Conservation (phyloP, 2,329 filamentous ascomycete genomes). For the Aspergillus sergii region DNA sequence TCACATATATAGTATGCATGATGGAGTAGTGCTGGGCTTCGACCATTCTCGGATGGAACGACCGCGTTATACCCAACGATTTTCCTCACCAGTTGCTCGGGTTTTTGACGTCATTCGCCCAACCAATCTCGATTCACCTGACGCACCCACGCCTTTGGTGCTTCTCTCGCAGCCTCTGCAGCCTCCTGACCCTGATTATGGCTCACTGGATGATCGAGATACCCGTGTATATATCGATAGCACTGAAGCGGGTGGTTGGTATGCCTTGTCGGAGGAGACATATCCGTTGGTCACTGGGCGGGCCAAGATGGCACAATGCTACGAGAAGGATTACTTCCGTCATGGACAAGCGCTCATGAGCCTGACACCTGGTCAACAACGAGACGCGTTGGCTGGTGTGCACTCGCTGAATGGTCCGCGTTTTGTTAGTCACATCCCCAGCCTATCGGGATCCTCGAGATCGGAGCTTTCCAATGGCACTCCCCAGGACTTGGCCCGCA, state of each 20-base stretch:
- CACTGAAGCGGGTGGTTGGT: slow-evolving; percentile 87
- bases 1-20: slow-evolving; percentile 84
- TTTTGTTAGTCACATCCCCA: slow-evolving; percentile 44
- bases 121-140: slow-evolving; percentile 64
- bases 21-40: slow-evolving; percentile 81
- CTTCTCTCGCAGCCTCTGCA: slow-evolving; percentile 83
- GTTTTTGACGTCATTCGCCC: slow-evolving; percentile 88
- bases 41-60: slow-evolving; percentile 63
- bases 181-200: slow-evolving; percentile 51
- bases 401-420: slow-evolving; percentile 62
- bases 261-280: slow-evolving; percentile 81
- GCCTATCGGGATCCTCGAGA: slow-evolving; percentile 46
- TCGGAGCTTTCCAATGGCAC: slow-evolving; percentile 41
- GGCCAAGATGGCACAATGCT: slow-evolving; percentile 60
- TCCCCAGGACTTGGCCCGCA: slow-evolving; percentile 38
- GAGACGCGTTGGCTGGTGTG: slow-evolving; percentile 69
- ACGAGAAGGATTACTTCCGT: slow-evolving; percentile 53
- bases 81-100: slow-evolving; percentile 76
- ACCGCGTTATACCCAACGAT: slow-evolving; percentile 67
- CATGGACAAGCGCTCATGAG: slow-evolving; percentile 42
- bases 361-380: slow-evolving; percentile 51
- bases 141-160: slow-evolving; percentile 69
- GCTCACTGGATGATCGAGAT: slow-evolving; percentile 54
- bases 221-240: slow-evolving; percentile 82
- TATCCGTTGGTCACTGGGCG: slow-evolving; percentile 84